These are phyloP conservation scores for Arthrobotrys entomopaga DNA, from an alignment of 2,329 filamentous ascomycete species.

Conservation along the genomic window DNA sequence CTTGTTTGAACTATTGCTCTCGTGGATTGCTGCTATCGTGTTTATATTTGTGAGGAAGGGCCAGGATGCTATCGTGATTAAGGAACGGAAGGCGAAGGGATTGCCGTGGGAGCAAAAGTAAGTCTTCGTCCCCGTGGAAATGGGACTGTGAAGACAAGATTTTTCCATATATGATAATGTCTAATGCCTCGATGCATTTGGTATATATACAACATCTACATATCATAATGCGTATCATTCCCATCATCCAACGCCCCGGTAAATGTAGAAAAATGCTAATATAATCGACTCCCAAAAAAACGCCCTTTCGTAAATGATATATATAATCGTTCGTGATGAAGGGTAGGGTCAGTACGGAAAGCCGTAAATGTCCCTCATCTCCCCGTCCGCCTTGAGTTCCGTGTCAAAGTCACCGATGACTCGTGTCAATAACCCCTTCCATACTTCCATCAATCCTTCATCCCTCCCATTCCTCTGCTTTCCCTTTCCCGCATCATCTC, in stretches of 20 bases:
- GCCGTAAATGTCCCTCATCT: constrained; percentile 52
- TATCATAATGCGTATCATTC: too few species aligned
- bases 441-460: constrained; percentile 20
- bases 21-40: constrained; percentile 67
- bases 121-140: too few species aligned
- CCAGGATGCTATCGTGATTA: constrained; percentile 69
- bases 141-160: not conserved
- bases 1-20: constrained; percentile 69
- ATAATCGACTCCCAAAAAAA: constrained; percentile 15
- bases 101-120: constrained; percentile 36
- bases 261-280: constrained; percentile 13
- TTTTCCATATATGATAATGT: constrained; percentile 11
- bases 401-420: constrained; percentile 44
- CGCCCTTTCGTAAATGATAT: constrained; percentile 15
- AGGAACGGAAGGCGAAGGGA: constrained; percentile 69
- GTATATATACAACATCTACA: too few species aligned
- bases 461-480: constrained; percentile 1
- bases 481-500: not conserved
- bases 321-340: constrained; percentile 1
- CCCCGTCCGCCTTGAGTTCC: constrained; percentile 43
- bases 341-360: constrained; percentile 35
- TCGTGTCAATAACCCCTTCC: constrained; percentile 32
- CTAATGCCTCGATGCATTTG: constrained; percentile 15
- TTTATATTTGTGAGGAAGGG: constrained; percentile 71
- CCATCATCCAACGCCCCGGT: not conserved